Evolutionary conservation across 2,329 filamentous ascomycete genomes (phyloP).

Genomic region (Xylariaceae sp.): DNA sequence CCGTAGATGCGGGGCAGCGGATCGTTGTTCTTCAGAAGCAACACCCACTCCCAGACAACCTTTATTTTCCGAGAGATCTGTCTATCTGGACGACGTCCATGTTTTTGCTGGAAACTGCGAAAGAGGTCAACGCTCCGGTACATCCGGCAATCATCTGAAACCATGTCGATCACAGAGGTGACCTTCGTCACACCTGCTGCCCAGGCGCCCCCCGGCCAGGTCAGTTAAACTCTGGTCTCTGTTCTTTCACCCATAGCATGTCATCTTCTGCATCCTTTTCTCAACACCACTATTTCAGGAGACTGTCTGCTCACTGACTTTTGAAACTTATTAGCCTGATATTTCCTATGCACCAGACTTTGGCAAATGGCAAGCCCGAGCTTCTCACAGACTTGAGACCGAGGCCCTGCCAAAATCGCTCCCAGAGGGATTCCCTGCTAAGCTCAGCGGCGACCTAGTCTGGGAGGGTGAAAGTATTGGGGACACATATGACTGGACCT

Average conservation of each 20-base stretch:
- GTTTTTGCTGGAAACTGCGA: too few relatives aligned
- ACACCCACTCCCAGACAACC: too few relatives aligned
- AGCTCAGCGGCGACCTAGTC: constrained; percentile 42
- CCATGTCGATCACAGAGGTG: constrained; percentile 10
- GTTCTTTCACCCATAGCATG: neutral
- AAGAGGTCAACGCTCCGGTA: too few relatives aligned
- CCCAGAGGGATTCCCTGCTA: constrained; percentile 41
- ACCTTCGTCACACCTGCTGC: constrained; percentile 18
- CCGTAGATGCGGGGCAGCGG: too few relatives aligned
- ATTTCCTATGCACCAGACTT: constrained; percentile 49
- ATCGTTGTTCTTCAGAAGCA: too few relatives aligned
- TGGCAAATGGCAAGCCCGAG: constrained; percentile 44
- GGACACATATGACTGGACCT: constrained; percentile 45
- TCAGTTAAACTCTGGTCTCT: neutral
- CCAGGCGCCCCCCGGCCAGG: constrained; percentile 24
- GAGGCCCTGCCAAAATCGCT: constrained; percentile 33
- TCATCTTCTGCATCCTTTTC: too few relatives aligned
- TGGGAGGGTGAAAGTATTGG: constrained; percentile 48
- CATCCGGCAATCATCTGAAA: neutral
- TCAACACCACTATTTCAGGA: too few relatives aligned
- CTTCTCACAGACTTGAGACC: constrained; percentile 33
- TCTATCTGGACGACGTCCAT: too few relatives aligned
- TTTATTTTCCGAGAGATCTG: too few relatives aligned
- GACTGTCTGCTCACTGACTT: too few relatives aligned
- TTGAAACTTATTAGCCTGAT: constrained; percentile 40